Evolutionary conservation across 768 basidiomycete genomes (phyloP).

Genomic region (Cantharellus anzutake): DNA sequence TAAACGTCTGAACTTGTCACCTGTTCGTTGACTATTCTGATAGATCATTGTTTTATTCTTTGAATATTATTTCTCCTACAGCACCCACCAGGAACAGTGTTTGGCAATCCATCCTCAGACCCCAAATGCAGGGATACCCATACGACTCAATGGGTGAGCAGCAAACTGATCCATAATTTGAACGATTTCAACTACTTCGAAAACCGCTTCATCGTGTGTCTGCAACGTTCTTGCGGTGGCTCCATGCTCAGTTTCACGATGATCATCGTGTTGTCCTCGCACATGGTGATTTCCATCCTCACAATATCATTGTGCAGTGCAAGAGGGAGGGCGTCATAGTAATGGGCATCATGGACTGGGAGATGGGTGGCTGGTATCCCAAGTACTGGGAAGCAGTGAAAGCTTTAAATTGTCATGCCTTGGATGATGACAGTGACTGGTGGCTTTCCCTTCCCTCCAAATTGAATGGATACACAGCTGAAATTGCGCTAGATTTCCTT

Average conservation of each 20-base stretch:
- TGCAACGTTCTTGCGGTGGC: constrained; percentile 5
- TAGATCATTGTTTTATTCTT: no score
- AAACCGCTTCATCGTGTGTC: neutral
- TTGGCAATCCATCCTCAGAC: neutral
- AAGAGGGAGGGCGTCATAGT: neutral
- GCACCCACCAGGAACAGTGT: neutral
- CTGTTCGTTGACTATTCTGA: no score
- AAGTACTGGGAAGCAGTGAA: constrained; percentile 10
- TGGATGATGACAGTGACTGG: constrained; percentile 11
- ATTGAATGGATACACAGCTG: neutral
- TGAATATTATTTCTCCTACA: no score
- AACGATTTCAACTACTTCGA: neutral
- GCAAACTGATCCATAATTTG: neutral
- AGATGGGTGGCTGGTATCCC: constrained; percentile 7
- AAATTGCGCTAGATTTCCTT: neutral
- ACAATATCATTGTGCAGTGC: constrained; percentile 3
- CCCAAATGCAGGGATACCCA: neutral
- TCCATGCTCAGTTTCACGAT: constrained; percentile 6
- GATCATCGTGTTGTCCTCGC: constrained; percentile 7
- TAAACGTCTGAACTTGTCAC: no score
- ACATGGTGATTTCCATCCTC: constrained; percentile 4
- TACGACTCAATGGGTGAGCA: neutral
- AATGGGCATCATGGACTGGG: constrained; percentile 8
- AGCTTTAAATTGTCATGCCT: constrained; percentile 9
- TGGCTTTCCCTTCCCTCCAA: constrained; percentile 10